phyloP scores from a whole-genome alignment of 257 asterid species.

The Gynochthodes officinalis region DNA sequence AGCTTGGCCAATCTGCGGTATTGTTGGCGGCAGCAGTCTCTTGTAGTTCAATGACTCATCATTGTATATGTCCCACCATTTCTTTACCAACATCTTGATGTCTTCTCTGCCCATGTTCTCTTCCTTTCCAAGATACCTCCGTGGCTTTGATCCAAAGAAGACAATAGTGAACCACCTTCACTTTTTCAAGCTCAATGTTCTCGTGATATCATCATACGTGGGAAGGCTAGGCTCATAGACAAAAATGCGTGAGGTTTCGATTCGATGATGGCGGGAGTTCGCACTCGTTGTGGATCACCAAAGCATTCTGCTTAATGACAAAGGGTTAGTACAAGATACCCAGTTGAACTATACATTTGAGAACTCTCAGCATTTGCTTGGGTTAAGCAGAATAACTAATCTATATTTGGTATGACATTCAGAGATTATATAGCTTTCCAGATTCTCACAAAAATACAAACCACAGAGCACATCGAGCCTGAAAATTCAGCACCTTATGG shows the following conservation, averaged over 20 bases:
- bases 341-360: not conserved
- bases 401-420: not conserved
- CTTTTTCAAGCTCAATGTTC: too few species aligned
- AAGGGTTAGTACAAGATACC: conserved; percentile 10
- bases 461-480: not conserved
- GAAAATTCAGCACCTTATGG: not conserved
- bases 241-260: conserved; percentile 62
- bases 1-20: not conserved
- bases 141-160: too few species aligned
- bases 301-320: conserved; percentile 64
- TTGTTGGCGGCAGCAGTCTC: not conserved
- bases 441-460: not conserved
- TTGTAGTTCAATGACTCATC: too few species aligned
- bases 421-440: not conserved
- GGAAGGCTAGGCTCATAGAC: conserved; percentile 10
- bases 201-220: conserved; percentile 14
- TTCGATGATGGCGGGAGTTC: conserved; percentile 73
- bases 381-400: not conserved
- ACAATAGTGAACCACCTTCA: too few species aligned
- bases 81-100: too few species aligned
- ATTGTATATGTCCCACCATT: too few species aligned
- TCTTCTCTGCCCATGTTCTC: too few species aligned
- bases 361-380: not conserved
- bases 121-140: too few species aligned
- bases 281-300: conserved; percentile 80